These are phyloP conservation scores for Plicaturopsis crispa DNA, from an alignment of 768 basidiomycete genomes.

Conservation along the genomic window DNA sequence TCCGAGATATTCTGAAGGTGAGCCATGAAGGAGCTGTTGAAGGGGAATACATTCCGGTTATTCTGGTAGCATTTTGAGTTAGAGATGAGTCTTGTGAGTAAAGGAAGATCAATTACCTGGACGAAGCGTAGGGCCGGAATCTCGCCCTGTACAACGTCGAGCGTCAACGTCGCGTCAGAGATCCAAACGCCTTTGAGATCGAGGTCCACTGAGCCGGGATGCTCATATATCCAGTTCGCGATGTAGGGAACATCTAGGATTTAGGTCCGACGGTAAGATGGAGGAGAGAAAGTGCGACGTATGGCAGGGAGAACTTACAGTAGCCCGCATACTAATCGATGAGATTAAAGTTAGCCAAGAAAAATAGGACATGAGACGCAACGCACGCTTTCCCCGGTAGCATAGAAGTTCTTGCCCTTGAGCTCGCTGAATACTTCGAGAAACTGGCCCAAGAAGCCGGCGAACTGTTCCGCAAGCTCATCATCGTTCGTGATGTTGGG, in stretches of 20 bases:
- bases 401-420: conserved; percentile 63
- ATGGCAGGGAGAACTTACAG: conserved; percentile 32
- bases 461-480: conserved; percentile 52
- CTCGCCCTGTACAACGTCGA: conserved; percentile 53
- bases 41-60: conserved; percentile 50
- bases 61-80: no score
- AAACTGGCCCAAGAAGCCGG: conserved; percentile 76
- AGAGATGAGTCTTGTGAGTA: no score
- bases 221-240: conserved; percentile 62
- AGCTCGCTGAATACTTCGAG: conserved; percentile 66
- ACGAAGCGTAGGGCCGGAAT: conserved; percentile 72
- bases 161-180: conserved; percentile 39
- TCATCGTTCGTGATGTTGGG: conserved; percentile 55
- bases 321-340: conserved; percentile 57
- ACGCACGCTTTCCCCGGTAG: conserved; percentile 71
- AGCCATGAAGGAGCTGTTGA: conserved; percentile 48
- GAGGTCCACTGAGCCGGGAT: conserved; percentile 32
- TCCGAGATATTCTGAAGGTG: conserved; percentile 33
- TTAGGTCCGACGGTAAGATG: no score
- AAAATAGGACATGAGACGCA: no score
- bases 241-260: no score
- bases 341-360: no score
- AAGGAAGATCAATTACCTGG: no score
- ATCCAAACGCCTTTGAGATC: conserved; percentile 38
- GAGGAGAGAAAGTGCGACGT: no score